Evolutionary conservation across 176 grass and related monocot genomes (phyloP).

Genomic region (Eragrostis curvula): DNA sequence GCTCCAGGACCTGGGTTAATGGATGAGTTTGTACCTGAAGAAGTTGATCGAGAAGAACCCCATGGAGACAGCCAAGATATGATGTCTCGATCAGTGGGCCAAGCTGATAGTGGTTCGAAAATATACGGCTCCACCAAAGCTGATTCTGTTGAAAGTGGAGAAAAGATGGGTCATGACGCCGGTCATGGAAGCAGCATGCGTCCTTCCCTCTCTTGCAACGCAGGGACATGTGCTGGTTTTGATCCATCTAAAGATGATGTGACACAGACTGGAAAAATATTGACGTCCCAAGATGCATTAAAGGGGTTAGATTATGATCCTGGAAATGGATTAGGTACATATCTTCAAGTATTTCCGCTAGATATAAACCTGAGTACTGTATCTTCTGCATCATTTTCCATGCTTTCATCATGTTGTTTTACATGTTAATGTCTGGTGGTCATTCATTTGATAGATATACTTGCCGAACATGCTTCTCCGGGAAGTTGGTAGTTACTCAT

Average conservation of each 20-base stretch:
- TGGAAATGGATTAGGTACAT: slow-evolving; percentile 73
- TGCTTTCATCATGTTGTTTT: slow-evolving; percentile 6
- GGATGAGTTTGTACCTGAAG: slow-evolving; percentile 84
- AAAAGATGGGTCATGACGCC: slow-evolving; percentile 66
- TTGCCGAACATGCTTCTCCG: slow-evolving; percentile 12
- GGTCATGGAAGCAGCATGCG: slow-evolving; percentile 64
- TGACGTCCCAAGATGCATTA: slow-evolving; percentile 47
- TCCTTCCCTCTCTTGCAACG: slow-evolving; percentile 96
- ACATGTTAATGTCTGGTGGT: not conserved
- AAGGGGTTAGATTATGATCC: slow-evolving; percentile 60
- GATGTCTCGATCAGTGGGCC: slow-evolving; percentile 73
- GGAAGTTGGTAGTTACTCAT: no score
- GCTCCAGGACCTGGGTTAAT: slow-evolving; percentile 79
- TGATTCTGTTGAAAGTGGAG: slow-evolving; percentile 94
- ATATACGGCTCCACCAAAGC: slow-evolving; percentile 80
- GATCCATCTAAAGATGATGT: slow-evolving; percentile 85
- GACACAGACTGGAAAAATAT: slow-evolving; percentile 68
- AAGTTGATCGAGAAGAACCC: slow-evolving; percentile 64
- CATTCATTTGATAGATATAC: slow-evolving; percentile 7
- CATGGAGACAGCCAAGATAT: slow-evolving; percentile 92
- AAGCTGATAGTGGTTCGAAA: slow-evolving; percentile 96
- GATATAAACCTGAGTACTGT: slow-evolving; percentile 37
- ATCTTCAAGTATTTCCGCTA: slow-evolving; percentile 20
- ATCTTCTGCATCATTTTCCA: slow-evolving; percentile 10
- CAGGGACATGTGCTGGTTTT: slow-evolving; percentile 59